phyloP scores from a whole-genome alignment of 75 land plant species.

The Pinus taeda region DNA sequence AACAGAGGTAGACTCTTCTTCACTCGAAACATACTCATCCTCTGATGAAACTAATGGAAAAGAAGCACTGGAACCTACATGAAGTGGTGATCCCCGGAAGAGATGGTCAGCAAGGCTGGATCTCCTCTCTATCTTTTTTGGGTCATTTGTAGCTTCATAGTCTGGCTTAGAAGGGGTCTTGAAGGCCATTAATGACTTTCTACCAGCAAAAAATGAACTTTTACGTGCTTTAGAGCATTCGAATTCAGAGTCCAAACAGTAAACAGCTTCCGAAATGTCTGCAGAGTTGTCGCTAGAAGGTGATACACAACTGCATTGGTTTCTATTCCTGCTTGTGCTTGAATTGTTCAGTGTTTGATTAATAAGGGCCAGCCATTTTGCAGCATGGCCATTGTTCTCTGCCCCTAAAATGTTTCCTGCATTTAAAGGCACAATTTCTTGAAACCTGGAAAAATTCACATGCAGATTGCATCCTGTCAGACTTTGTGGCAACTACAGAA shows the following conservation, averaged over 20 bases:
- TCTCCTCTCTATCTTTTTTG: background rate
- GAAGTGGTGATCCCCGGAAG: background rate
- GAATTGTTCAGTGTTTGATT: conserved; percentile 33
- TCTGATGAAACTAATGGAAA: background rate
- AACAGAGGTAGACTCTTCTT: background rate
- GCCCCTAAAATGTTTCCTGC: conserved; percentile 55
- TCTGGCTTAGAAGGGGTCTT: background rate
- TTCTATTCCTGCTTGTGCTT: background rate
- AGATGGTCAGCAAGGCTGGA: background rate
- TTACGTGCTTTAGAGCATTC: background rate
- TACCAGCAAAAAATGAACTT: no score
- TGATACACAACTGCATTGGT: background rate
- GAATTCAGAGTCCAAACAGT: background rate
- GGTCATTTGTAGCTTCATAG: background rate
- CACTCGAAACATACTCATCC: background rate
- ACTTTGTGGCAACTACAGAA: background rate
- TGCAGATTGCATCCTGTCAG: background rate
- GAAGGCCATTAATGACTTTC: background rate
- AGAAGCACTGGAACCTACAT: background rate
- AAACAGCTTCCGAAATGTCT: background rate
- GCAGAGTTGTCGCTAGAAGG: background rate
- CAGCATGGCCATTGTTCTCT: conserved; percentile 45
- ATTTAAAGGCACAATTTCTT: conserved; percentile 64
- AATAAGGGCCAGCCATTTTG: conserved; percentile 37
- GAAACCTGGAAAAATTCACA: conserved; percentile 40